Base-by-base conservation (phyloP, 2,329 filamentous ascomycete species). In the Colletotrichum sp. region DNA sequence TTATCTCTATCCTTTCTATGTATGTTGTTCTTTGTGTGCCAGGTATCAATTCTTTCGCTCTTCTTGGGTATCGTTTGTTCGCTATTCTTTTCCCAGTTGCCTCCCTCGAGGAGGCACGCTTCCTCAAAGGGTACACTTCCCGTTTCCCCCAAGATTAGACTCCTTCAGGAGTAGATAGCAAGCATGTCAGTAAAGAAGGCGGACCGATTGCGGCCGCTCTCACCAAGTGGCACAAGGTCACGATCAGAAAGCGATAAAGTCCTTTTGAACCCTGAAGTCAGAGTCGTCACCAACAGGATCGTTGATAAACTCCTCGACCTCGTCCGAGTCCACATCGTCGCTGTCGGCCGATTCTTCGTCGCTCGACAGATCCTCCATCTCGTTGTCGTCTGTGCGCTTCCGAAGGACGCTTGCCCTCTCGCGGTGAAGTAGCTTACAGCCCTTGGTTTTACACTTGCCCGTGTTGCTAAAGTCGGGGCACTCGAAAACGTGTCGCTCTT, bases 391-490 rank as follows among this genome's bases (percentile, higher is more conserved):
- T 43, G 72, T 28, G 91, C 84, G 91, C 83, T 93, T 93, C 82
- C 95, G 94, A 81, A 93, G 90, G 83, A 93, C 88, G 88, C 95
- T 96, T 83, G 96, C 96, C 85, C 95, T 93, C 86, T 97, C 95
- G 83, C 96, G 92, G 86, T 99, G 97, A 75, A 93, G 94, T 71
- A 98, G 90, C 83, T 94, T 94, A 88, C 96, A 99, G 79, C 93
- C 93, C 85, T 93, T 92, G 83, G 91, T 92, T 83, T 92, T 93
- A 91, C 97, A 99, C 77, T 89, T 88, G 81, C 96, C 96, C 76
- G 92, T 95, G 86, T 98, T 98, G 90, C 95, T 95, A 88, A 98
- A 98, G 84, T 98, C 95, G 77, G 97, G 96, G 85, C 97, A 99
- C 85, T 99, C 96, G 86, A 94, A 94, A 74, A 96, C 94, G 87